These are phyloP conservation scores for Penicillium cosmopolitanum DNA, from an alignment of 495 filamentous ascomycete species.

Conservation along the genomic window DNA sequence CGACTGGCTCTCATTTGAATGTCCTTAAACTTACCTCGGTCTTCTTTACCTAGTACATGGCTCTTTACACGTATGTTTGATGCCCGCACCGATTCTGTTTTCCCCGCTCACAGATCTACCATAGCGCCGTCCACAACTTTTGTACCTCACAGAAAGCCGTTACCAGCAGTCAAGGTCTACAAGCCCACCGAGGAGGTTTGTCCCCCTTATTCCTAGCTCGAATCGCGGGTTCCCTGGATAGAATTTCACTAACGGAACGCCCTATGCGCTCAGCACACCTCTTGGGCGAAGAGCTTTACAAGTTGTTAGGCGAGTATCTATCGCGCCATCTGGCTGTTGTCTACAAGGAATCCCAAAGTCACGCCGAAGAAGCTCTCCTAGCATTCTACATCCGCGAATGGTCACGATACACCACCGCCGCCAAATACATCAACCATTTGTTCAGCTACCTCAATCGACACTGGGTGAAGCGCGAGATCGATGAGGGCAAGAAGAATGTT, in stretches of 20 bases:
- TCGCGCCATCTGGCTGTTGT: conserved; percentile 72
- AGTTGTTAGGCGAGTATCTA: conserved; percentile 83
- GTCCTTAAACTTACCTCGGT: conserved; percentile 10
- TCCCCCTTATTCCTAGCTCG: conserved; percentile 18
- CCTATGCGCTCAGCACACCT: conserved; percentile 68
- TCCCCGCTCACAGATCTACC: conserved; percentile 26
- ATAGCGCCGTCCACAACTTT: conserved; percentile 95
- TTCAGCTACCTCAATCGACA: conserved; percentile 98
- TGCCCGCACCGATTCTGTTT: conserved; percentile 16
- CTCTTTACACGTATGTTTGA: conserved; percentile 82
- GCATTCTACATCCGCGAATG: conserved; percentile 97
- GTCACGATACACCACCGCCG: conserved; percentile 91
- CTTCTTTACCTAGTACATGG: conserved; percentile 75
- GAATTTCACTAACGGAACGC: conserved; percentile 17
- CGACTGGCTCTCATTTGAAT: not conserved
- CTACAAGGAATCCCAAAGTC: conserved; percentile 66
- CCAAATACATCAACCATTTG: conserved; percentile 94
- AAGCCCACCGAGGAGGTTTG: conserved; percentile 79
- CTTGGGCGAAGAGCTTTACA: conserved; percentile 94
- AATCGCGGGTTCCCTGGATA: not conserved
- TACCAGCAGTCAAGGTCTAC: conserved; percentile 50
- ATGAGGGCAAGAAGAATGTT: conserved; percentile 97
- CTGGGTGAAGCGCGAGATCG: conserved; percentile 99
- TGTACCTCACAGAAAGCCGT: conserved; percentile 97
- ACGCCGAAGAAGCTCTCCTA: conserved; percentile 88